Evolutionary conservation across 257 asterid species (phyloP), one percentile per base, ranked within the genome.

Genomic region (Solanum tarapatanum): DNA sequence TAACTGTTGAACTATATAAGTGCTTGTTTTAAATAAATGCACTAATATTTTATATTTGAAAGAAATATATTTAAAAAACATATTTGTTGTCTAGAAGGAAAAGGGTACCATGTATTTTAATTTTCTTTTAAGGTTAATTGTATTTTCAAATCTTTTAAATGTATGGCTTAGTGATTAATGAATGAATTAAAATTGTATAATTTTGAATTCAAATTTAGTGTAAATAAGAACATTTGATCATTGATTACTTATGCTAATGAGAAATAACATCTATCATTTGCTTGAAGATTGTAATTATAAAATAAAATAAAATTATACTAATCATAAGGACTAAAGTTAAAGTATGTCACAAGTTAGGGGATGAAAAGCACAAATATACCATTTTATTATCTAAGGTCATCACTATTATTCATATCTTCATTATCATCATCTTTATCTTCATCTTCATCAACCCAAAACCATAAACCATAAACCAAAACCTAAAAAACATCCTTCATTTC

Each of bases 381-480:
- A 14, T 79, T 19, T 90, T 91, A 91, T 93, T 90, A 92, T 94
- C 95, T 89, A 90, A 91, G 90, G 89, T 90, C 90, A 86, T 77
- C 84, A 77, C 24, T 77, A 16, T 62, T 77, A 16, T 62, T 79
- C 84, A 82, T 48, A 74, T 74, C 68, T 51, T 85, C 45, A 36
- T 68, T 33, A 68, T 88, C 92, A 86, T 82, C 93, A 55, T 86
- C 90, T 55, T 77, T 90, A 30, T 85, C 92, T 55, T 77, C 90
- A 30, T 85, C 92, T 45, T 79, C 90, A 30, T 85, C 92, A 60
- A 72, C 91, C 74, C 88, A 87, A 68, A 84, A 33, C 87, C 90
- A 68, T 37, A 84, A 84, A 35, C 76, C 73, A n/a, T 39, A 72
- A 55, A 72, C 24, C 24, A 16, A 74, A 36, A 74, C 48, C 48